phyloP scores from a whole-genome alignment of 164 flowering plant species.

The Sedum album region DNA sequence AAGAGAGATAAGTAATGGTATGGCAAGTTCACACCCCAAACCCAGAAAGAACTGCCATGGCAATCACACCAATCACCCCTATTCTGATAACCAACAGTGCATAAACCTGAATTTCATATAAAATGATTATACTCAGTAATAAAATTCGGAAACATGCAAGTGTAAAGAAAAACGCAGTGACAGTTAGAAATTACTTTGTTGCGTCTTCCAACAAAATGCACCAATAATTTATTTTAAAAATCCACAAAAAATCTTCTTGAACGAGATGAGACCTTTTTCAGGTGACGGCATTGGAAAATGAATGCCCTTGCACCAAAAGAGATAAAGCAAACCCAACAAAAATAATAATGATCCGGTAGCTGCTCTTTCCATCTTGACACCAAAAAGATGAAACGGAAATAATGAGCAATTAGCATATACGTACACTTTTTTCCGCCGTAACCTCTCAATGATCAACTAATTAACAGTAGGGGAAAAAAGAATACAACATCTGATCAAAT shows the following conservation, averaged over 20 bases:
- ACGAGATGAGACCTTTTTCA: slow-evolving; percentile 57
- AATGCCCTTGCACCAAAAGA: slow-evolving; percentile 97
- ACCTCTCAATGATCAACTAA: not conserved
- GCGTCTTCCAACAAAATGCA: not conserved
- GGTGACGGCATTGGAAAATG: slow-evolving; percentile 99
- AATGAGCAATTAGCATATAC: not conserved
- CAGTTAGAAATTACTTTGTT: not conserved
- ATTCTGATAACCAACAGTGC: slow-evolving; percentile 96
- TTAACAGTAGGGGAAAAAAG: not conserved
- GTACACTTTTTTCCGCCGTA: not conserved
- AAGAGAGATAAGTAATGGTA: slow-evolving; percentile 93
- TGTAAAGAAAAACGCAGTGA: not conserved
- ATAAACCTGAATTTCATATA: slow-evolving; percentile 31
- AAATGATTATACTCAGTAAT: not conserved
- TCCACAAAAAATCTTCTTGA: not conserved
- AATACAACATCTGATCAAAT: not conserved
- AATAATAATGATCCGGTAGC: slow-evolving; percentile 78
- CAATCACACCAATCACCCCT: slow-evolving; percentile 93
- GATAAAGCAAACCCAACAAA: slow-evolving; percentile 82
- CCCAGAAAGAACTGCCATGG: slow-evolving; percentile 96
- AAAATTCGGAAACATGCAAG: not conserved
- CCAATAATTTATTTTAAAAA: not conserved
- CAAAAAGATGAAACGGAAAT: slow-evolving; percentile 25
- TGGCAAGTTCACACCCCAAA: slow-evolving; percentile 99
- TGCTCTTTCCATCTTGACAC: slow-evolving; percentile 83